A percentile compares a stretch with the other conserved stretches of the same genome.
phyloP scores from a whole-genome alignment of 1,139 yeast species.

The Taphrina flavorubra region DNA sequence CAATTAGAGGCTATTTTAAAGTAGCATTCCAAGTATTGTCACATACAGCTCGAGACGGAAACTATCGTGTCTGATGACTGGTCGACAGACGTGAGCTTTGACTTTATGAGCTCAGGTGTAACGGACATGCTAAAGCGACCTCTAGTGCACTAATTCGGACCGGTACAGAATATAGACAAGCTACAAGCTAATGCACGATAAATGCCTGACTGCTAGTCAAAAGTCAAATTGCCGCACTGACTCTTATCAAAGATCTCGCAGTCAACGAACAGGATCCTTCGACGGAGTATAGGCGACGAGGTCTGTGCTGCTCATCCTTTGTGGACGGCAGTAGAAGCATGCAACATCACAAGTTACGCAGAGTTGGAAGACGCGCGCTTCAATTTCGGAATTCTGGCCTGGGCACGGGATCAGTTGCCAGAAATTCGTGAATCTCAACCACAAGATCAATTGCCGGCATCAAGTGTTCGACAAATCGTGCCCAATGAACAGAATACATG shows the following conservation, averaged over 20 bases:
- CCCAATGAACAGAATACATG: too few species aligned
- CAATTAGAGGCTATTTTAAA: background rate
- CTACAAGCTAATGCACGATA: background rate
- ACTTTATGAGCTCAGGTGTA: constrained; percentile 57
- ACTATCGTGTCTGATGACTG: constrained; percentile 86
- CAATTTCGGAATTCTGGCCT: too few species aligned
- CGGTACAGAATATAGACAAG: background rate
- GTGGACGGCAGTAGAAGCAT: too few species aligned
- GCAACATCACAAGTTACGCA: too few species aligned
- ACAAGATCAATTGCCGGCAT: too few species aligned
- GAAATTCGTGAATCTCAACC: constrained; percentile 2
- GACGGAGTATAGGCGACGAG: too few species aligned
- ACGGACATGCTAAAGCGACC: constrained; percentile 1
- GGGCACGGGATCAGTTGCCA: background rate
- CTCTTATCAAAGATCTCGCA: background rate
- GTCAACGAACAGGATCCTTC: too few species aligned
- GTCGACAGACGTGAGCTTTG: constrained; percentile 66
- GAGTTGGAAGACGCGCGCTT: too few species aligned
- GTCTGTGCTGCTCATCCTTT: too few species aligned
- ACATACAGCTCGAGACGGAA: constrained; percentile 67
- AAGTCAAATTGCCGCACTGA: background rate
- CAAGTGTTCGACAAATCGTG: too few species aligned
- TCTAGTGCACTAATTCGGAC: background rate
- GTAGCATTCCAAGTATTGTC: background rate
- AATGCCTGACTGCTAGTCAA: background rate